Evolutionary conservation across 768 basidiomycete species (phyloP), one percentile per base, ranked within the genome.

Genomic region (Pleurotus sapidus): DNA sequence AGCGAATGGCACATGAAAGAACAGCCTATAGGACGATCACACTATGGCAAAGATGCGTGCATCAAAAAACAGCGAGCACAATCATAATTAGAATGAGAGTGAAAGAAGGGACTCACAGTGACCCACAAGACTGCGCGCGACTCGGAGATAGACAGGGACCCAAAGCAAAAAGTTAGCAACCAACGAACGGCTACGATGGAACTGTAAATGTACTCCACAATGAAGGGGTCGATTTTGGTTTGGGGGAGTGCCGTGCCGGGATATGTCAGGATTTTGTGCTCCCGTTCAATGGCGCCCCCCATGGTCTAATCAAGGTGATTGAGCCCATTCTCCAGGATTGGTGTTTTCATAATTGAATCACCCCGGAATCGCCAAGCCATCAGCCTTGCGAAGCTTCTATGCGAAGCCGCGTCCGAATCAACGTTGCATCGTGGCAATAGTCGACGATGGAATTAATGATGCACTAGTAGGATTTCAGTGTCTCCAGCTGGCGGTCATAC

Each of bases 391-490:
- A 49, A 56, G 55, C 17, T 38, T 46, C 25, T 49, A 55, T 49
- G 20, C 43, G 60, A 67, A 67, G 47, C 65, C 75, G 72, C 37
- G 62, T 60, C 65, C 80, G 68, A 71, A 71, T 46, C 57, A 59
- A n/a, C 66, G 75, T 34, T 70, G 68, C 54, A 68, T 79, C 56
- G 78, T 83, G 0, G 82, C 81, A 7, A 86, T 86, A 80, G 80
- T 83, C 11, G 82, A 82, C n/a, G 81, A 81, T 60, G 84, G 84
- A 17, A 83, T 87, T 40, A 86, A 87, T 68, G 84, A 87, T 62
- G 78, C 80, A 5, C 83, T 84, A 1, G 73, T 74, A 40, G 23
- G 71, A 64, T 24, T 8, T 14, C 4, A 17, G 17, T n/a, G 39
- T n/a, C 23, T 30, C 18, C 47, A 15, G 23, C 17, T 27, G 27